phyloP scores from a whole-genome alignment of 345 rosid species.

The Isatis tinctoria region DNA sequence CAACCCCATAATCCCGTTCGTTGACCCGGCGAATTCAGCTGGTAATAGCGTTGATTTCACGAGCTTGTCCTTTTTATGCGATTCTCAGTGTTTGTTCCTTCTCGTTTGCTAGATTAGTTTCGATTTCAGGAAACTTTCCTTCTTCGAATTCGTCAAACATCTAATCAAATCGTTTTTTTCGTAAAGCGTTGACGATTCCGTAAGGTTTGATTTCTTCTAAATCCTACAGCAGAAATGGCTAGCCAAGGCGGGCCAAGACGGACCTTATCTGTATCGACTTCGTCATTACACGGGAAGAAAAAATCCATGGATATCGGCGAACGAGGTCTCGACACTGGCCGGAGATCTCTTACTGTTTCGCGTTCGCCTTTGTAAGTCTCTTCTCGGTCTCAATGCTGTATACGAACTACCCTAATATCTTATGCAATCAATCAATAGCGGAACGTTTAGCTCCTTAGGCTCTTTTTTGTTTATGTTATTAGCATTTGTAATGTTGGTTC shows the following conservation, averaged over 20 bases:
- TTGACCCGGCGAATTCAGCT: constrained; percentile 9
- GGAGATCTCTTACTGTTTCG: constrained; percentile 60
- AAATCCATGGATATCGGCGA: constrained; percentile 46
- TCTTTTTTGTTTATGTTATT: not conserved
- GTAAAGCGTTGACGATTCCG: constrained; percentile 14
- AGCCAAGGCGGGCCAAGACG: constrained; percentile 71
- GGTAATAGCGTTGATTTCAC: constrained; percentile 21
- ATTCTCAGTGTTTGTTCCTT: not conserved
- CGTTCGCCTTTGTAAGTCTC: constrained; percentile 59
- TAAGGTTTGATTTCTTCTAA: not conserved
- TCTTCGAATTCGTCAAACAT: not conserved
- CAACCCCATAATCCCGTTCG: constrained; percentile 3
- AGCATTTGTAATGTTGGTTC: not conserved
- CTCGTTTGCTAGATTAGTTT: not conserved
- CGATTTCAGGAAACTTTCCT: not conserved
- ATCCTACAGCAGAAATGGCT: constrained; percentile 46
- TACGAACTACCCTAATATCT: too few species aligned
- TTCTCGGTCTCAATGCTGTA: not conserved
- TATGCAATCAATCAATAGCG: not conserved
- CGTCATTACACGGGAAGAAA: constrained; percentile 49
- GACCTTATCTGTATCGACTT: constrained; percentile 46
- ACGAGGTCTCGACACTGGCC: constrained; percentile 43
- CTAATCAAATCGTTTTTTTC: not conserved
- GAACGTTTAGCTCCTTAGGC: not conserved
- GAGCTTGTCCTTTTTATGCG: not conserved